Base-by-base conservation (phyloP, 2,329 filamentous ascomycete genomes). In the Colletotrichum liaoningense region DNA sequence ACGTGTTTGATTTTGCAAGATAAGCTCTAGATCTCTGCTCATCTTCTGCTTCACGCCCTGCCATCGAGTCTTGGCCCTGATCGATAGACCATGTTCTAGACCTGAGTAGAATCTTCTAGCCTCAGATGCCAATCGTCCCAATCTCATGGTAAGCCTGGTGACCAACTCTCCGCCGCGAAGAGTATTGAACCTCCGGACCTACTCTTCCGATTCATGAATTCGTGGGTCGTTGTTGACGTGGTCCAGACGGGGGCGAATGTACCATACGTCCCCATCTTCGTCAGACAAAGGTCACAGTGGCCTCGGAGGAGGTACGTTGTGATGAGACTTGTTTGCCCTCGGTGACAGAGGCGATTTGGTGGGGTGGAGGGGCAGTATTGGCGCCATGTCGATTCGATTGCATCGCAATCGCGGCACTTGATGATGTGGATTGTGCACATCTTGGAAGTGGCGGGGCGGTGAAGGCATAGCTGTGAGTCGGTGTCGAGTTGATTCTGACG, bases 381-480 rank as follows among this genome's bases (percentile, higher is more conserved):
- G 26, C 52, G 49, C 33, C 28, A 38, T 24, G 26, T 19, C 4
- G 58, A 57, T 35, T n/a, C 5, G 1, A 67, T 46, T 6, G 24
- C 7, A 8, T 24, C 14, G 54, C 68, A 46, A 38, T 52, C n/a
- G 28, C n/a, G 56, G 63, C 49, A 67, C 30, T 49, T 33, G 49
- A 33, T 14, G 24, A 67, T 35, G 62, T 58, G 68, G 56, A 66
- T 49, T 60, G 71, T 71, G 30, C 67, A 63, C 62, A 71, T 58
- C 22, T 49, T 60, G n/a, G 8, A 22, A 22, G 24, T 19, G 30
- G 8, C 9, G 30, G 46, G 33, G 52, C 22, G 63, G 24, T 19
- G 54, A 19, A 8, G 24, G 6, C 33, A 22, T 16, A 16, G 24
- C 42, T 22, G 11, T 49, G 33, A 28, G 38, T 52, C 38, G 52